Evolutionary conservation across 2,329 filamentous ascomycete genomes (phyloP).

Genomic region (Penicillium verrucosum): DNA sequence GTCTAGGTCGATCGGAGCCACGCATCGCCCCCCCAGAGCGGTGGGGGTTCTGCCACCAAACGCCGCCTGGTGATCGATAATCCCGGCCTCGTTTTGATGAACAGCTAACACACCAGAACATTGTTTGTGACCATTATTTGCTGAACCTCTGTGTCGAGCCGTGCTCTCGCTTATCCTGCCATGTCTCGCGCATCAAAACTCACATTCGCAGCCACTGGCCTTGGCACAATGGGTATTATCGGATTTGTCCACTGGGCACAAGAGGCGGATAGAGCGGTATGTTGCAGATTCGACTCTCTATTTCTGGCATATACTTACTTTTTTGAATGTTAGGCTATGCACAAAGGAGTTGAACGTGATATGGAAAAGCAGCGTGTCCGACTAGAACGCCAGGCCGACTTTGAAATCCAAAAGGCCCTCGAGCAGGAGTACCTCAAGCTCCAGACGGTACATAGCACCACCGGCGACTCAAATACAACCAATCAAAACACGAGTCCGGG

Average conservation of each 20-base stretch:
- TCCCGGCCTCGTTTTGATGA: slow-evolving; percentile 16
- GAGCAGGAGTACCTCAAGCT: slow-evolving; percentile 88
- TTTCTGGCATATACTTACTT: slow-evolving; percentile 3
- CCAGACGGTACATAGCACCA: slow-evolving; percentile 67
- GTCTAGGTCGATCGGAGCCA: slow-evolving; percentile 27
- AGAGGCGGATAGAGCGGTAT: slow-evolving; percentile 74
- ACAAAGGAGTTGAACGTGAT: slow-evolving; percentile 87
- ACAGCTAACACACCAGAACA: background rate
- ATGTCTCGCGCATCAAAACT: slow-evolving; percentile 93
- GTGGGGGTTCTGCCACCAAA: slow-evolving; percentile 34
- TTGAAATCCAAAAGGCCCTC: slow-evolving; percentile 81
- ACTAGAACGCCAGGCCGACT: slow-evolving; percentile 85
- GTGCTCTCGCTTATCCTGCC: background rate
- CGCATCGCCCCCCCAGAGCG: slow-evolving; percentile 33
- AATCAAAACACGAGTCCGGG: slow-evolving; percentile 19
- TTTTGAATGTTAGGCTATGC: slow-evolving; percentile 67
- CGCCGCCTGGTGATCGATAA: slow-evolving; percentile 30
- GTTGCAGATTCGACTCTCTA: slow-evolving; percentile 29
- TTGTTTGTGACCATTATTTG: background rate
- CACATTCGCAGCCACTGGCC: slow-evolving; percentile 73
- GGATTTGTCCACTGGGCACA: slow-evolving; percentile 88
- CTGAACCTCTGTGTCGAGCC: background rate
- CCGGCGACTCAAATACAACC: slow-evolving; percentile 21
- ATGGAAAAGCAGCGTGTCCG: slow-evolving; percentile 92
- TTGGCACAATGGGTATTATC: slow-evolving; percentile 73